Base-by-base conservation (phyloP, 2,329 filamentous ascomycete genomes). In the Alternaria triticina region DNA sequence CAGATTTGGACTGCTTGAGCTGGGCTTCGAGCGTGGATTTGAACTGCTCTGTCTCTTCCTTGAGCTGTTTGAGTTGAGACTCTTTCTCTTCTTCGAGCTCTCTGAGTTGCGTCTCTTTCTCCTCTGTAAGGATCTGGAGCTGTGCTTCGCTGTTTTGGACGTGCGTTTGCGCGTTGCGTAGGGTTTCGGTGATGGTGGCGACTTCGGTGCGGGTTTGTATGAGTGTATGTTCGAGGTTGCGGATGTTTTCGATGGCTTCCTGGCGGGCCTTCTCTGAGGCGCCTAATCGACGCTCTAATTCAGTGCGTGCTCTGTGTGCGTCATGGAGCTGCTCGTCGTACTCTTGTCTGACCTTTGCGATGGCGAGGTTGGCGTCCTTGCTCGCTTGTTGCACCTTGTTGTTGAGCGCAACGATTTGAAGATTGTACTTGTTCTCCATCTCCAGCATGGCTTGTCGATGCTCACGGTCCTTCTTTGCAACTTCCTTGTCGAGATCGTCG, bases 401-500 rank as follows among this genome's bases (percentile, higher is more conserved):
- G 58, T 78, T 81, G 20, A 79, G 66, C 4, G 74, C 74, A 3
- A 72, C 73, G 7, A 79, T 61, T 44, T 84, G 81, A 28, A 82
- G 73, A 6, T 80, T 82, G 61, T 85, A 79, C 62, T 85, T 82
- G 63, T 84, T 83, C 62, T 86, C 82, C 25, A 86, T 68, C 57
- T 82, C 80, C 15, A 82, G 72, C 5, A 74, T 63, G 3, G 64
- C 66, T 63, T 76, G 73, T 20, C 68, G 68, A 54, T 79, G 74
- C 15, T 79, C 75, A 23, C 79, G 75, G 44, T 82, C 74, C 30
- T 80, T 82, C 69, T 83, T 87, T 76, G 83, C 84, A 7, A 90
- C 69, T 59, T 93, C 90, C 40, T 88, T 86, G 56, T 91, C 88
- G 72, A 96, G 91, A 33, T 89, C 86, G 50, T 85, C 85, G 70